These are phyloP conservation scores for Lachancea thermotolerans DNA, from an alignment of 805 yeast species.

Conservation along the genomic window DNA sequence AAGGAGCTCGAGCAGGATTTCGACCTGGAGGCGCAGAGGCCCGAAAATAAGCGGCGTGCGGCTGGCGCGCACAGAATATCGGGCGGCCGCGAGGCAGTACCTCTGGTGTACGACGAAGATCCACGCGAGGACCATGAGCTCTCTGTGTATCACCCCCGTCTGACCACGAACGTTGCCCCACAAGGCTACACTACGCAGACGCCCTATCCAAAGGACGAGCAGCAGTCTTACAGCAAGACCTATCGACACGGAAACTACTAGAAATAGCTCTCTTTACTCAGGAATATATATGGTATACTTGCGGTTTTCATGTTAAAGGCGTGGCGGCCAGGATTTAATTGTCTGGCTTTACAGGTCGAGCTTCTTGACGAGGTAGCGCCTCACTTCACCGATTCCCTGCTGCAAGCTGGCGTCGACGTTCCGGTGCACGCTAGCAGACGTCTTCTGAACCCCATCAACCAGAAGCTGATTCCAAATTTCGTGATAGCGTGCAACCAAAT, in stretches of 20 bases:
- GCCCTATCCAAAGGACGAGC: conserved; percentile 1
- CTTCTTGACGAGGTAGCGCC: conserved; percentile 3
- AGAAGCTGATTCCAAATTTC: conserved; percentile 10
- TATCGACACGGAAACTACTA: conserved; percentile 8
- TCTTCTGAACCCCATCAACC: conserved; percentile 9
- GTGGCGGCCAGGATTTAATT: neutral
- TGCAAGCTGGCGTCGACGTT: conserved; percentile 12
- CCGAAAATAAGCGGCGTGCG: too few species aligned
- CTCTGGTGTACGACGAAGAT: conserved; percentile 11
- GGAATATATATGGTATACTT: neutral
- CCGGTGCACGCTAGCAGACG: conserved; percentile 4
- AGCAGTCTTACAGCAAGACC: neutral
- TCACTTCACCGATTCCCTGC: conserved; percentile 7
- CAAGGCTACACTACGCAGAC: conserved; percentile 3
- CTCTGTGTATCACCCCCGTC: conserved; percentile 50
- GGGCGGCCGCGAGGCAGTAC: conserved; percentile 4
- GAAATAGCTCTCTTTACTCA: neutral
- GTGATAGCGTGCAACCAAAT: conserved; percentile 10
- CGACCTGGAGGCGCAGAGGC: conserved; percentile 27
- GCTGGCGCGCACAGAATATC: conserved; percentile 1
- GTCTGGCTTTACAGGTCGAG: neutral
- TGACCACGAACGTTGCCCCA: conserved; percentile 33
- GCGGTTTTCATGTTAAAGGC: neutral
- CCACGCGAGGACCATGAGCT: conserved; percentile 60
- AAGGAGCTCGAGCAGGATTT: conserved; percentile 29